Evolutionary conservation across 352 stramenopile species (phyloP).

Genomic region (Plasmopara viticola): DNA sequence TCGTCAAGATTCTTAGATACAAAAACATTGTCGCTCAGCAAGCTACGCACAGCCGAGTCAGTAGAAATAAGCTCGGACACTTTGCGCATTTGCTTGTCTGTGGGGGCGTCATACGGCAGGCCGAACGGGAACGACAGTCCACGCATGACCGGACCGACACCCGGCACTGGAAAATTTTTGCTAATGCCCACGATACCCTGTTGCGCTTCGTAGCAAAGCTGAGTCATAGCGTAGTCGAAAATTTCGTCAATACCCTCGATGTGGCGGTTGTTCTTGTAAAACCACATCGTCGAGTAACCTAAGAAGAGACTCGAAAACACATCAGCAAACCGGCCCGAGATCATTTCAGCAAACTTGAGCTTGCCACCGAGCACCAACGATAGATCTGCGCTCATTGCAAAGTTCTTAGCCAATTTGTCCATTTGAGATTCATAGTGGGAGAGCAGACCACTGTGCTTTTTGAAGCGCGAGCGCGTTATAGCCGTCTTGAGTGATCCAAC

Average conservation of each 20-base stretch:
- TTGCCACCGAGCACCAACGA: slow-evolving; percentile 95
- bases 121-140: slow-evolving; percentile 94
- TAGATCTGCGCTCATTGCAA: slow-evolving; percentile 93
- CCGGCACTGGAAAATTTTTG: slow-evolving; percentile 94
- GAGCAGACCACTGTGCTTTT: slow-evolving; percentile 81
- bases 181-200: slow-evolving; percentile 92
- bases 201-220: slow-evolving; percentile 93
- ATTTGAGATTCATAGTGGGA: slow-evolving; percentile 97
- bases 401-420: slow-evolving; percentile 94
- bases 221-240: slow-evolving; percentile 96
- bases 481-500: slow-evolving; percentile 83
- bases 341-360: slow-evolving; percentile 98
- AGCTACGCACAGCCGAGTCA: slow-evolving; percentile 55
- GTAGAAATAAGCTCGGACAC: slow-evolving; percentile 69
- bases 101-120: slow-evolving; percentile 86
- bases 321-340: slow-evolving; percentile 95
- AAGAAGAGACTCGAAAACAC: slow-evolving; percentile 96
- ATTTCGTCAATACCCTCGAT: slow-evolving; percentile 93
- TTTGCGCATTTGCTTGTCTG: slow-evolving; percentile 80
- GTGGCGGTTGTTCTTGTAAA: slow-evolving; percentile 92
- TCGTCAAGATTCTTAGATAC: slow-evolving; percentile 61
- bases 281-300: slow-evolving; percentile 96
- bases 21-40: slow-evolving; percentile 74
- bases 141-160: slow-evolving; percentile 91
- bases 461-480: slow-evolving; percentile 88